Percentiles rank a stretch among this genome's conserved stretches.
Evolutionary conservation across 2,329 filamentous ascomycete species (phyloP).

Genomic region (Cercospora janseana): DNA sequence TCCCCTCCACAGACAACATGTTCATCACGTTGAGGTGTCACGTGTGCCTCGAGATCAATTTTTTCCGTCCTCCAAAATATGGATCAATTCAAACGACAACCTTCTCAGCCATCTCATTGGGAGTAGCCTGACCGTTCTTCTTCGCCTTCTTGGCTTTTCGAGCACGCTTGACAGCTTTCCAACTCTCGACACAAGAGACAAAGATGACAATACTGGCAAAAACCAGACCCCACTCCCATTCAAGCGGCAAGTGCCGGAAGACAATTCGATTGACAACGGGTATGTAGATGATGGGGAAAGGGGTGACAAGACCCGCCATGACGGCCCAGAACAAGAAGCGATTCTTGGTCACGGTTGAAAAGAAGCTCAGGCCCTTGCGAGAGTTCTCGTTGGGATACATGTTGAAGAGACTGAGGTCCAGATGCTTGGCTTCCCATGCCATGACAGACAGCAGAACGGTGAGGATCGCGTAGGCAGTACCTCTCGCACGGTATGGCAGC

Average conservation of each 20-base stretch:
- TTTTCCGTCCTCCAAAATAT: neutral
- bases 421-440: conserved; percentile 51
- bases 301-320: conserved; percentile 43
- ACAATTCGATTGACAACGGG: conserved; percentile 47
- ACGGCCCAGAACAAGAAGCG: conserved; percentile 47
- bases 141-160: conserved; percentile 17
- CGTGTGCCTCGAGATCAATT: neutral
- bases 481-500: conserved; percentile 46
- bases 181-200: conserved; percentile 44
- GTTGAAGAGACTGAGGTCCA: conserved; percentile 46
- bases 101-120: conserved; percentile 7
- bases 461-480: conserved; percentile 47
- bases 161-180: conserved; percentile 47
- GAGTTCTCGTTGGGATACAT: conserved; percentile 41
- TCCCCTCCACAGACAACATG: too few species aligned
- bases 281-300: conserved; percentile 49
- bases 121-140: conserved; percentile 7
- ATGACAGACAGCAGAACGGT: conserved; percentile 47
- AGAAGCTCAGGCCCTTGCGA: conserved; percentile 35
- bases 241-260: conserved; percentile 46
- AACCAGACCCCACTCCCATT: conserved; percentile 50
- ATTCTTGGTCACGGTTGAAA: conserved; percentile 36
- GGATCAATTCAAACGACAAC: neutral
- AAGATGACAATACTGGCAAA: conserved; percentile 44
- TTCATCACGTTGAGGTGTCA: neutral